Evolutionary conservation across 2,329 filamentous ascomycete genomes (phyloP).

Genomic region (Falciphora oryzae): DNA sequence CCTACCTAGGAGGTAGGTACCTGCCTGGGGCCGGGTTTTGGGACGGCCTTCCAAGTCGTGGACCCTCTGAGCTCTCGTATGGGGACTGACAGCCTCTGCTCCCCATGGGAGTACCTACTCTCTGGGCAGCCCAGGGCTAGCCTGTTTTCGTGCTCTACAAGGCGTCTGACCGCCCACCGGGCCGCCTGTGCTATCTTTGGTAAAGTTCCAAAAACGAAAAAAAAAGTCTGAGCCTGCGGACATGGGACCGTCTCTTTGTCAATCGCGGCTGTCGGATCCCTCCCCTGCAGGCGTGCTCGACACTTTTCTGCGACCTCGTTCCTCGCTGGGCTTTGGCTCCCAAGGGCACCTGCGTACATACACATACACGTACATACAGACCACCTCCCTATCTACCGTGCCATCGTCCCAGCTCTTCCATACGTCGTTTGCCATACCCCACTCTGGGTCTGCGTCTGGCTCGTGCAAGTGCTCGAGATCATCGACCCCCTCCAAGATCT

Average conservation of each 20-base stretch:
- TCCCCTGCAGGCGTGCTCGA: background rate
- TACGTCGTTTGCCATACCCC: background rate
- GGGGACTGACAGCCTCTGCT: background rate
- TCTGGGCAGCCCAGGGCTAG: background rate
- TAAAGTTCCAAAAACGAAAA: background rate
- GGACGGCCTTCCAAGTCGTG: no score
- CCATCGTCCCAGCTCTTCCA: background rate
- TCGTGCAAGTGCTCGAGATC: conserved; percentile 1
- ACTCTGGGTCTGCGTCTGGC: background rate
- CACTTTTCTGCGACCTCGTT: background rate
- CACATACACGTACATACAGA: background rate
- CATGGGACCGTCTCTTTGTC: no score
- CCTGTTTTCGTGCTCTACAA: background rate
- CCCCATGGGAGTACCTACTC: background rate
- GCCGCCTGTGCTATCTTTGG: background rate
- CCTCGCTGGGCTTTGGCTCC: background rate
- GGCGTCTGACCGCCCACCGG: background rate
- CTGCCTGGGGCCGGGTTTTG: no score
- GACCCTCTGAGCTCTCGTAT: background rate
- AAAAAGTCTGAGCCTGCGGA: no score
- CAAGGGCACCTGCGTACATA: background rate
- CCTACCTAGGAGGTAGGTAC: no score
- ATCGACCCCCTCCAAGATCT: background rate
- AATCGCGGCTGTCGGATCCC: background rate
- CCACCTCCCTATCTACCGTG: background rate